Conservation (phyloP, 1,284 basidiomycete species). For the Agroathelia rolfsii region DNA sequence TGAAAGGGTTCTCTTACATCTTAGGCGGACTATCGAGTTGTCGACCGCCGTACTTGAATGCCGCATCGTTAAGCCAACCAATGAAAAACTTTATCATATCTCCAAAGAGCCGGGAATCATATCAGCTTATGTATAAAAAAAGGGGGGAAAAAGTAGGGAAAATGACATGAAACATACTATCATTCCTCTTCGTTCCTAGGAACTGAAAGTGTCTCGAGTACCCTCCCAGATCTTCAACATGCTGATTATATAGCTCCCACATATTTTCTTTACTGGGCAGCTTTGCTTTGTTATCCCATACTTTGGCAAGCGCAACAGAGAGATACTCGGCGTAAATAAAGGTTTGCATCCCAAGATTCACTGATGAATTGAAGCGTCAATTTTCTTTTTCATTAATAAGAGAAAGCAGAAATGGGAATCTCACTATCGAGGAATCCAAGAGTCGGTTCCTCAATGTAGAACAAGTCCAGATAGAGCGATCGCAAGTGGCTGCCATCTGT, state of each 20-base stretch:
- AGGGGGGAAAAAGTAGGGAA: not conserved
- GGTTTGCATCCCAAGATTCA: conserved; percentile 29
- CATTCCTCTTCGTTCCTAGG: conserved; percentile 18
- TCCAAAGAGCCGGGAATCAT: conserved; percentile 7
- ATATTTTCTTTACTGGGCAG: conserved; percentile 21
- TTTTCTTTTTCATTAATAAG: conserved; percentile 1
- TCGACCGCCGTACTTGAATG: conserved; percentile 22
- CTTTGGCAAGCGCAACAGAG: conserved; percentile 25
- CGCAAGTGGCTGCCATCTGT: conserved; percentile 36
- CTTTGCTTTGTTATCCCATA: conserved; percentile 25
- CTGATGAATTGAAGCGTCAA: conserved; percentile 14
- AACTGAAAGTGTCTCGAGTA: conserved; percentile 28
- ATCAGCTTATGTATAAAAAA: not conserved
- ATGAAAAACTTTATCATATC: conserved; percentile 20
- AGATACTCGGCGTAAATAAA: conserved; percentile 29
- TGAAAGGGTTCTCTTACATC: too few species aligned
- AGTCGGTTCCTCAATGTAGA: conserved; percentile 42
- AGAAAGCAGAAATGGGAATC: conserved; percentile 8
- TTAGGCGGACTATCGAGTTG: too few species aligned
- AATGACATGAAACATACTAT: conserved; percentile 13
- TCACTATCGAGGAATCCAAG: conserved; percentile 30
- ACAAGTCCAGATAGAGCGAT: conserved; percentile 33
- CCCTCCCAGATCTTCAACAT: conserved; percentile 21
- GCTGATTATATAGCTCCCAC: conserved; percentile 22
- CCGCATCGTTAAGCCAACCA: conserved; percentile 25